Evolutionary conservation across 257 asterid species (phyloP).

Genomic region (Petunia axillaris): DNA sequence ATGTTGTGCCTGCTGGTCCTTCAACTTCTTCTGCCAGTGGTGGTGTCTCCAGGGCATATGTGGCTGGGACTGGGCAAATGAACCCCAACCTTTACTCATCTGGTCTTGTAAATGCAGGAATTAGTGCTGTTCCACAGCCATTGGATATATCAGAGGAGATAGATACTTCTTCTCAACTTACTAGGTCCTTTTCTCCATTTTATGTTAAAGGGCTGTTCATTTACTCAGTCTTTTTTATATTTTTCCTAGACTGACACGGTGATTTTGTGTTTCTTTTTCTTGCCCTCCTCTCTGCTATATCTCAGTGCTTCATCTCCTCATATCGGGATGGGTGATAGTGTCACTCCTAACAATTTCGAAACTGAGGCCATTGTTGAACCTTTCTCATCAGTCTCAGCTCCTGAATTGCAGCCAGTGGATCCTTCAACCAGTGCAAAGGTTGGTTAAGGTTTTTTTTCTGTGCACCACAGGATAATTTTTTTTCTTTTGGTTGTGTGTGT

Average conservation of each 20-base stretch:
- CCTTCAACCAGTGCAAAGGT: slow-evolving; percentile 63
- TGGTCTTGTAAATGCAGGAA: slow-evolving; percentile 58
- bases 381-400: slow-evolving; percentile 52
- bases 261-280: slow-evolving; percentile 1
- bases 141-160: slow-evolving; percentile 65
- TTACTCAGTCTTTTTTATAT: slow-evolving; percentile 9
- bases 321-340: slow-evolving; percentile 57
- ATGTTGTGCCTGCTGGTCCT: slow-evolving; percentile 68
- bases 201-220: slow-evolving; percentile 2
- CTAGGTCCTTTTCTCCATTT: slow-evolving; percentile 50
- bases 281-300: slow-evolving; percentile 23
- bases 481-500: neutral
- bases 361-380: slow-evolving; percentile 49
- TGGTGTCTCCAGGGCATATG: slow-evolving; percentile 58
- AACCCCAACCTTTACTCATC: slow-evolving; percentile 57
- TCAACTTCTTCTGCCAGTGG: slow-evolving; percentile 56
- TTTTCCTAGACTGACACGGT: neutral
- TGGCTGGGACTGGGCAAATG: slow-evolving; percentile 62
- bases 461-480: neutral
- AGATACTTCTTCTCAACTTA: slow-evolving; percentile 62
- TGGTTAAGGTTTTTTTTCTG: slow-evolving; percentile 36
- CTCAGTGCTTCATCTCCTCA: slow-evolving; percentile 63
- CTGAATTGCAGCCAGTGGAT: slow-evolving; percentile 62
- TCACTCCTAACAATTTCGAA: slow-evolving; percentile 53
- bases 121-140: slow-evolving; percentile 58